Evolutionary conservation across 768 basidiomycete species (phyloP).

Genomic region (Mycena latifolia): DNA sequence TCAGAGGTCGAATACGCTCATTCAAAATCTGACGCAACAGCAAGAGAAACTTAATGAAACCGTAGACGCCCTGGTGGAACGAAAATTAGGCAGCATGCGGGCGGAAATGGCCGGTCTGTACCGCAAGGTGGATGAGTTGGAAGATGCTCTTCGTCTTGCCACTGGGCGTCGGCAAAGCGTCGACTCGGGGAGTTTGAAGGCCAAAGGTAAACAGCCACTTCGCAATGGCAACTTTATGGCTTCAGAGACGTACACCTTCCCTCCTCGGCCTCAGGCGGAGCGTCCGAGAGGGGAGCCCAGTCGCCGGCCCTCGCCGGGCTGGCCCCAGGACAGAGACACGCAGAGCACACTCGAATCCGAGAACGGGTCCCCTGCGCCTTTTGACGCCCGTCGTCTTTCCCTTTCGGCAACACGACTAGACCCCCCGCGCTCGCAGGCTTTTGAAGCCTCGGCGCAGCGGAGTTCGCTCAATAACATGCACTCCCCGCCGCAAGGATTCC

Average conservation of each 20-base stretch:
- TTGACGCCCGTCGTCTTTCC: constrained; percentile 63
- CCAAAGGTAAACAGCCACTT: constrained; percentile 48
- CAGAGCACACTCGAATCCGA: constrained; percentile 52
- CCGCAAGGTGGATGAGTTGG: constrained; percentile 77
- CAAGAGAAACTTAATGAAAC: constrained; percentile 73
- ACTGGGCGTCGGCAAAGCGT: constrained; percentile 44
- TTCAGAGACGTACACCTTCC: constrained; percentile 61
- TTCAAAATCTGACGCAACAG: constrained; percentile 66
- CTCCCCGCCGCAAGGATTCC: constrained; percentile 50
- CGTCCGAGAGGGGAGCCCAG: constrained; percentile 51
- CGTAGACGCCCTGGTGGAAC: constrained; percentile 73
- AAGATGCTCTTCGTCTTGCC: constrained; percentile 57
- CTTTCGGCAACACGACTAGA: constrained; percentile 65
- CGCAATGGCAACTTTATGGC: constrained; percentile 55
- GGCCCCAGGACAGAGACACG: constrained; percentile 54
- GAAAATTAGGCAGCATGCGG: constrained; percentile 66
- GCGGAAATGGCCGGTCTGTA: constrained; percentile 72
- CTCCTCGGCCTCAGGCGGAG: constrained; percentile 48
- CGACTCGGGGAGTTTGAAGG: constrained; percentile 39
- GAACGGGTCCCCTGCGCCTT: constrained; percentile 60
- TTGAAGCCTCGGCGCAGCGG: constrained; percentile 43
- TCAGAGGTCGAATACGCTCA: constrained; percentile 68
- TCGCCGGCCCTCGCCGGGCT: constrained; percentile 56
- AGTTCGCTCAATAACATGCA: constrained; percentile 40
- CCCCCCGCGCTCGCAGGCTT: constrained; percentile 48